A percentile compares a stretch with the other conserved stretches of the same genome.
These are phyloP conservation scores for Scedosporium apiospermum DNA, from an alignment of 2,329 filamentous ascomycete species.

Conservation along the genomic window DNA sequence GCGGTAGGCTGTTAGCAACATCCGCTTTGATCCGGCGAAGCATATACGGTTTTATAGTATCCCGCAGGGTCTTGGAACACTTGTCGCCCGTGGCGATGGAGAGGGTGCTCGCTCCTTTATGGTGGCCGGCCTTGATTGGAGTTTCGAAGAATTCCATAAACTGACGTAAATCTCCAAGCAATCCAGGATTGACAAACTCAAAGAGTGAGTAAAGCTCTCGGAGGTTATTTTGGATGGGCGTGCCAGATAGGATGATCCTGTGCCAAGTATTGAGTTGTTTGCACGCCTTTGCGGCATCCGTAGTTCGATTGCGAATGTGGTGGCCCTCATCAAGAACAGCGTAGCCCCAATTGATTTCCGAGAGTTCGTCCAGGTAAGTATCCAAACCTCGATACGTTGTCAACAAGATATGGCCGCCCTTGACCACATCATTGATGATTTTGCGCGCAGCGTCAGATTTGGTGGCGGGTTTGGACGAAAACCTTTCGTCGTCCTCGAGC, in stretches of 20 bases:
- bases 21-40: slow-evolving; percentile 89
- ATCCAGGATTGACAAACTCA: slow-evolving; percentile 96
- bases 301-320: slow-evolving; percentile 95
- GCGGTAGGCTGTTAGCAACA: slow-evolving; percentile 84
- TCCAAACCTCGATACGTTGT: slow-evolving; percentile 96
- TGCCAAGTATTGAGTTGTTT: slow-evolving; percentile 89
- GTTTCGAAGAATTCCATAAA: slow-evolving; percentile 90
- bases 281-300: slow-evolving; percentile 87
- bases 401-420: slow-evolving; percentile 83
- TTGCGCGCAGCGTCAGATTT: slow-evolving; percentile 62
- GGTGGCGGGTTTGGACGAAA: slow-evolving; percentile 28
- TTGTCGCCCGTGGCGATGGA: slow-evolving; percentile 92
- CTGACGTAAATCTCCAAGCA: slow-evolving; percentile 72
- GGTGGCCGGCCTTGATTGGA: slow-evolving; percentile 86
- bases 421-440: slow-evolving; percentile 73
- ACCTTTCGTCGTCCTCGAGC: slow-evolving; percentile 36
- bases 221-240: slow-evolving; percentile 95
- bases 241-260: slow-evolving; percentile 87
- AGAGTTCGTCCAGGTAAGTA: slow-evolving; percentile 74
- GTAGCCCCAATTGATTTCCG: slow-evolving; percentile 83
- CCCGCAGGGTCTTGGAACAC: slow-evolving; percentile 87
- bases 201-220: slow-evolving; percentile 95
- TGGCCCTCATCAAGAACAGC: slow-evolving; percentile 94
- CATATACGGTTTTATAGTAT: slow-evolving; percentile 86
- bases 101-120: slow-evolving; percentile 88